Percentiles rank a stretch among this genome's conserved stretches.
Conservation (phyloP, 768 basidiomycete genomes). For the Crassisporium funariophilum region DNA sequence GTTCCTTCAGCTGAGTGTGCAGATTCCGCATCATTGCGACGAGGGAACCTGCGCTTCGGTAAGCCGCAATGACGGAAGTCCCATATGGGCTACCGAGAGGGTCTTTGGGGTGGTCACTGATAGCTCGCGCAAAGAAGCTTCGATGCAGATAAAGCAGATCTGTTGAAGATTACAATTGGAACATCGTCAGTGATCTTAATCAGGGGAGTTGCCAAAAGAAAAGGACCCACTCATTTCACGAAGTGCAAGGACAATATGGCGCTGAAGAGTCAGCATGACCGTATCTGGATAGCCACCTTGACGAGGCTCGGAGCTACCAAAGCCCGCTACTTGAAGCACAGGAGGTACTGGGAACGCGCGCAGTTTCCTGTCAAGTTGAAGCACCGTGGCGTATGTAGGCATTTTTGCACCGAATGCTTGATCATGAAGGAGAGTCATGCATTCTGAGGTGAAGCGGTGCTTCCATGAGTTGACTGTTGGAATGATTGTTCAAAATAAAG, state of each 20-base stretch:
- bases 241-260: conserved; percentile 69
- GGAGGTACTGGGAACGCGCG: conserved; percentile 69
- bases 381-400: conserved; percentile 65
- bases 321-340: conserved; percentile 67
- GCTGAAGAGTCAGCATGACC: conserved; percentile 57
- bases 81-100: conserved; percentile 74
- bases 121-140: conserved; percentile 73
- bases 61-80: conserved; percentile 73
- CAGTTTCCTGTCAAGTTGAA: conserved; percentile 69
- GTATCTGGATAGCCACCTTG: conserved; percentile 50
- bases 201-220: conserved; percentile 3
- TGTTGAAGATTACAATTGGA: conserved; percentile 26
- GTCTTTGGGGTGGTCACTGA: conserved; percentile 74
- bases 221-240: conserved; percentile 64
- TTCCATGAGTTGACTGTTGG: conserved; percentile 65
- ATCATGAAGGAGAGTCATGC: conserved; percentile 69
- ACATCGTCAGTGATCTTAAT: conserved; percentile 9
- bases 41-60: conserved; percentile 70
- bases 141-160: conserved; percentile 73
- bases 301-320: conserved; percentile 55
- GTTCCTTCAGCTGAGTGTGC: conserved; percentile 62
- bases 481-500: neutral
- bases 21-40: conserved; percentile 72
- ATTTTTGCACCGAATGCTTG: conserved; percentile 73
- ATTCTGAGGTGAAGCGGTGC: conserved; percentile 67